Base-by-base conservation (phyloP, 345 rosid species). In the Lumnitzera racemosa region DNA sequence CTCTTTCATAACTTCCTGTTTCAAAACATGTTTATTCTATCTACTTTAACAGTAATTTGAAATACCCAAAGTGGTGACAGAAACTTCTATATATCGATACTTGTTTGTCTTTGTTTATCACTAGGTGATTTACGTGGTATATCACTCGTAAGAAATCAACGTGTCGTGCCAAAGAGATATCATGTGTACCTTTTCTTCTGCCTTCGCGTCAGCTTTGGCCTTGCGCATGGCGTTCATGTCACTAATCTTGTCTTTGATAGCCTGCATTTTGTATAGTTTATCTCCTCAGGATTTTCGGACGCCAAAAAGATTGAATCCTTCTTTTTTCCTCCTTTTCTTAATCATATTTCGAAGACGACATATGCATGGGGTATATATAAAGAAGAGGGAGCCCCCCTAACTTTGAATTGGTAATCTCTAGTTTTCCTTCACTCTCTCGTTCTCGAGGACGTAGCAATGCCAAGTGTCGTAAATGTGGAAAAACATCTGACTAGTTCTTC, bases 161-260 rank as follows among this genome's bases (percentile, higher is more conserved):
- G 36, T 29, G 36, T 29, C 3, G 36, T 29, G 36, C 7, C 36
- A 29, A 29, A 20, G 20, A 9, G 10, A 4, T 9, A 25, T 31
- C 3, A 10, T 15, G 13, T 12, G 55, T 57, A 79, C 84, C 78
- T 79, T 70, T 59, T 82, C 87, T 59, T 74, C 80, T 1, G 80
- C 80, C 71, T 51, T 82, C 15, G 84, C 84, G 3, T 79, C 81
- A 9, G 81, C 74, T 73, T 74, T 82, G 51, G 64, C 82, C 76
- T 77, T 80, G 61, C 67, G 81, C 69, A 65, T 64, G 47, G 51
- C 49, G 55, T 51, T 72, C 65, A 83, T 59, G 15, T 83, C 89
- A 6, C 62, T 66, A 0, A 80, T 24, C 67, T 80, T 83, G 9
- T 83, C 80, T 59, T 78, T 83, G 55, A 80, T 58, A 14, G 79